A percentile compares a stretch with the other conserved stretches of the same genome.
These are phyloP conservation scores for Trapa bicornis DNA, from an alignment of 345 rosid genomes.

Conservation along the genomic window DNA sequence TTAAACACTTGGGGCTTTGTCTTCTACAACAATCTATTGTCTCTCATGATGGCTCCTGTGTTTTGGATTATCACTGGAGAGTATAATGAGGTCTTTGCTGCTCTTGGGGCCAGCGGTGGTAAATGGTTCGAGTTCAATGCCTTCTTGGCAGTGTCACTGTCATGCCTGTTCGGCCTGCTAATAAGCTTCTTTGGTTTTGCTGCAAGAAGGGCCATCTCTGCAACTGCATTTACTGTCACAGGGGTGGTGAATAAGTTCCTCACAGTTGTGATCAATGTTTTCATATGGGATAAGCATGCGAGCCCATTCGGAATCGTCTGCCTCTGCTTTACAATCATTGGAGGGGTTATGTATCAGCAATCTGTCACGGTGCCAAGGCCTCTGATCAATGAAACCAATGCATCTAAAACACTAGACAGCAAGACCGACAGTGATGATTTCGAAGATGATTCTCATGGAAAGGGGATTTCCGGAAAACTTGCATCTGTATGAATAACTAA, in stretches of 20 bases:
- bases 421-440: constrained; percentile 28
- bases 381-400: constrained; percentile 22
- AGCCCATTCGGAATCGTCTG: constrained; percentile 79
- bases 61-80: constrained; percentile 91
- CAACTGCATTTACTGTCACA: constrained; percentile 92
- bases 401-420: constrained; percentile 21
- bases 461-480: constrained; percentile 22
- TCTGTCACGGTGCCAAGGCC: constrained; percentile 45
- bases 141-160: constrained; percentile 59
- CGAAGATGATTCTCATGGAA: constrained; percentile 30
- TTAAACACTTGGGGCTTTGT: constrained; percentile 98
- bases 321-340: constrained; percentile 68
- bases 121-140: constrained; percentile 48
- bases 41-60: constrained; percentile 80
- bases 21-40: constrained; percentile 70
- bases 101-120: constrained; percentile 38
- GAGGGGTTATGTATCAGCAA: constrained; percentile 94
- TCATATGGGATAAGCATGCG: constrained; percentile 97
- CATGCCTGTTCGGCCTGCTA: constrained; percentile 83
- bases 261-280: constrained; percentile 81
- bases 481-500: constrained; percentile 28
- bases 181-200: constrained; percentile 96
- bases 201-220: constrained; percentile 82
- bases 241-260: constrained; percentile 98
- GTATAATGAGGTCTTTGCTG: constrained; percentile 46